Conservation (phyloP, 208 protist species). For the Trypanosoma caninum region DNA sequence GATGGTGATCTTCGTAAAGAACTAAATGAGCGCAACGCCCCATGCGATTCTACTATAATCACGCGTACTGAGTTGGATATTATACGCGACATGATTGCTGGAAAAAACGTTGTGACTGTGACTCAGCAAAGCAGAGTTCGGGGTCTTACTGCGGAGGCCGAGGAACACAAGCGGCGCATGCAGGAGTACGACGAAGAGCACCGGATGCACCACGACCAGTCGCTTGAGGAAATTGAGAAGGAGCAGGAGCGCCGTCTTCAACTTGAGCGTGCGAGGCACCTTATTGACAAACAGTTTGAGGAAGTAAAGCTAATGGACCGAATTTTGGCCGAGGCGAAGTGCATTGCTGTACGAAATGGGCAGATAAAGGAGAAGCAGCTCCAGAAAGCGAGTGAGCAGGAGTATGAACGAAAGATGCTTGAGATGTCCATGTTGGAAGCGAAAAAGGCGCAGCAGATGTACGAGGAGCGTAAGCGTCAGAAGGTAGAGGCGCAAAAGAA, state of each 20-base stretch:
- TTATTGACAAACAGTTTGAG: conserved; percentile 88
- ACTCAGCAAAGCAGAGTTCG: conserved; percentile 12
- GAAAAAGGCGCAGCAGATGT: conserved; percentile 80
- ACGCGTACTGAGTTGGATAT: conserved; percentile 82
- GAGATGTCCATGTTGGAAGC: conserved; percentile 84
- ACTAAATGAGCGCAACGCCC: conserved; percentile 66
- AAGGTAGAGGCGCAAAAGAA: conserved; percentile 75
- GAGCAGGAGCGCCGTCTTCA: conserved; percentile 66
- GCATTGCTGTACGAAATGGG: conserved; percentile 87
- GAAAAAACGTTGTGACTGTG: conserved; percentile 25
- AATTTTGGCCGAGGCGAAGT: conserved; percentile 89
- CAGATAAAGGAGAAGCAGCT: conserved; percentile 83
- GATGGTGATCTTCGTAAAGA: conserved; percentile 79
- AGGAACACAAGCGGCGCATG: conserved; percentile 76
- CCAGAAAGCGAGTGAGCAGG: conserved; percentile 49
- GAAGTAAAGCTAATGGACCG: conserved; percentile 93
- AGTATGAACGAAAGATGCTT: conserved; percentile 76
- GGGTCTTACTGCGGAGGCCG: conserved; percentile 30
- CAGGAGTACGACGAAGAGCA: conserved; percentile 75
- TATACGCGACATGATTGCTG: conserved; percentile 66
- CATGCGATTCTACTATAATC: conserved; percentile 71
- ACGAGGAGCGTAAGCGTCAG: conserved; percentile 87
- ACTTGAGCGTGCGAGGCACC: conserved; percentile 69
- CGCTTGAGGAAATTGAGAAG: conserved; percentile 77
- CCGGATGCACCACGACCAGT: conserved; percentile 31